phyloP scores from a whole-genome alignment of 257 asterid genomes.

The Perilla frutescens region DNA sequence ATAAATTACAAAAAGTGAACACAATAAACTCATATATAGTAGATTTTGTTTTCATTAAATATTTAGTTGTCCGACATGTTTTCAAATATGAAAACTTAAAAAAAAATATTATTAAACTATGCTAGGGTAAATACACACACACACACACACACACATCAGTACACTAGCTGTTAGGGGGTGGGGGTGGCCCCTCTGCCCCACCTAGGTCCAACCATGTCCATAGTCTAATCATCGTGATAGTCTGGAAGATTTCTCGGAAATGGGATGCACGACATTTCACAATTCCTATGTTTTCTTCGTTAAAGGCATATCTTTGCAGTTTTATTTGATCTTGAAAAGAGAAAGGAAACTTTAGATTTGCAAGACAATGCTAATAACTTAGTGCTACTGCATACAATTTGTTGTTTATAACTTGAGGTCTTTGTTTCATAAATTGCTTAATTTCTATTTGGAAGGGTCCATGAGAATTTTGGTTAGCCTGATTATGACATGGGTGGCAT shows the following conservation, averaged over 20 bases:
- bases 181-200: neutral
- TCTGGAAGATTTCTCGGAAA: no score
- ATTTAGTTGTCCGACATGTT: no score
- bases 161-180: neutral
- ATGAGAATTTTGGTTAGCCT: neutral
- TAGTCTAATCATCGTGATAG: no score
- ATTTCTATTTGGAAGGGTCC: neutral
- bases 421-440: neutral
- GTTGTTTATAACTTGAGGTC: neutral
- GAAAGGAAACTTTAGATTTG: neutral
- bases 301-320: neutral
- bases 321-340: neutral
- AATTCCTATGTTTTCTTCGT: neutral
- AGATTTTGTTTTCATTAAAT: no score
- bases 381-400: neutral
- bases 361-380: neutral
- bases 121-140: neutral
- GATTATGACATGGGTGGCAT: neutral
- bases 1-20: neutral
- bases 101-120: no score
- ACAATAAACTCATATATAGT: neutral
- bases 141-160: no score
- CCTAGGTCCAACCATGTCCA: neutral
- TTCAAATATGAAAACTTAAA: no score
- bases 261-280: no score